Evolutionary conservation across 2,329 filamentous ascomycete genomes (phyloP).

Genomic region (Nectriaceae sp.): DNA sequence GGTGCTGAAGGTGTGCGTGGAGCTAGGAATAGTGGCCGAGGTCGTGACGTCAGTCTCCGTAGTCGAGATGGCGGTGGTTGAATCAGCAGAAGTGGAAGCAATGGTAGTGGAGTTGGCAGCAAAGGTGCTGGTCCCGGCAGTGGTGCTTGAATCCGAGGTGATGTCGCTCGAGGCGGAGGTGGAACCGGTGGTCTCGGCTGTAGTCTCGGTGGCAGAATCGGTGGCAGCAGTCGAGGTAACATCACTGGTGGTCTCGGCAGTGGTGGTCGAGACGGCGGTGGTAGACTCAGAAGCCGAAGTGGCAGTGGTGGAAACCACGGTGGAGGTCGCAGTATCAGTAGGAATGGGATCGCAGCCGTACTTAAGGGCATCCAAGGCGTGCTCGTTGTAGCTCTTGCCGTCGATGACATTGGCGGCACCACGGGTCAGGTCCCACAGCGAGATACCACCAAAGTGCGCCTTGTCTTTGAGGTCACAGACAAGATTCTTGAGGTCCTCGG

Average conservation of each 20-base stretch:
- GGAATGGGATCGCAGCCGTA: conserved; percentile 37
- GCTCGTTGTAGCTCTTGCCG: conserved; percentile 40
- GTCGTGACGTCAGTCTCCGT: background rate
- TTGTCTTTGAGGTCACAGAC: conserved; percentile 41
- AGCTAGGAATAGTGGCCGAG: conserved; percentile 2
- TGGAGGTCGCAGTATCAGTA: conserved; percentile 22
- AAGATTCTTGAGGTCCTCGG: conserved; percentile 35
- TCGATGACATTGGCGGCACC: conserved; percentile 33
- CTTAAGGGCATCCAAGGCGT: conserved; percentile 38
- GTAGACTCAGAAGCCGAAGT: background rate
- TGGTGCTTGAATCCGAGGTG: conserved; percentile 8
- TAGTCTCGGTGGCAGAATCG: conserved; percentile 3
- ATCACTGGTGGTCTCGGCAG: conserved; percentile 10
- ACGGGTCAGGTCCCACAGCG: conserved; percentile 46
- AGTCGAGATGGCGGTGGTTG: background rate
- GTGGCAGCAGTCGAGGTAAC: conserved; percentile 4
- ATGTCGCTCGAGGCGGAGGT: conserved; percentile 1
- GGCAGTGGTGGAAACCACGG: conserved; percentile 12
- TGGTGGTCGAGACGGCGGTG: conserved; percentile 7
- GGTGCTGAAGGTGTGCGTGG: conserved; percentile 14
- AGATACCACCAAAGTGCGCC: conserved; percentile 47
- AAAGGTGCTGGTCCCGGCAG: conserved; percentile 16
- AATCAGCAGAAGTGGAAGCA: background rate
- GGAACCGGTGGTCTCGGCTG: conserved; percentile 4
- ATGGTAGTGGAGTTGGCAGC: conserved; percentile 14